Conservation (phyloP, 768 basidiomycete species). For the Daedaleopsis nitida region DNA sequence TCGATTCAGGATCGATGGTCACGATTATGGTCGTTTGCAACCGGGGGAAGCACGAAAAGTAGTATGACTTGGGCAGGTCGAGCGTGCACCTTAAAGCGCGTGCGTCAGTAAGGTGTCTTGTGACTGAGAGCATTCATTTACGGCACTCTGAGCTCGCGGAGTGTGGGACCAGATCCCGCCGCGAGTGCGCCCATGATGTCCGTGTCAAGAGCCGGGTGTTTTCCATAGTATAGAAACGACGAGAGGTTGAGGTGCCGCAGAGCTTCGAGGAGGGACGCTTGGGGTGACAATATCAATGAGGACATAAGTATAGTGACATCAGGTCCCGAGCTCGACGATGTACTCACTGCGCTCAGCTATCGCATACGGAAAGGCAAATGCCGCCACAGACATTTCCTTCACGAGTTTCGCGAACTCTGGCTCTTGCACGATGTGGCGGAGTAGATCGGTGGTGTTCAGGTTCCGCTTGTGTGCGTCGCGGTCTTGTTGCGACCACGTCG, state of each 20-base stretch:
- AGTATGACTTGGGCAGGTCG: neutral
- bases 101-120: neutral
- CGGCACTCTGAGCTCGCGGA: neutral
- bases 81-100: neutral
- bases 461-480: neutral
- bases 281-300: neutral
- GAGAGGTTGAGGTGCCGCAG: neutral
- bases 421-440: neutral
- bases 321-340: neutral
- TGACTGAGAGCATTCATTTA: neutral
- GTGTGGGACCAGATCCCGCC: neutral
- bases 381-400: neutral
- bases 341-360: neutral
- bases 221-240: neutral
- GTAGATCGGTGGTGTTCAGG: neutral
- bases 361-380: neutral
- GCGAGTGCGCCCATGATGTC: neutral
- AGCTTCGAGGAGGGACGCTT: neutral
- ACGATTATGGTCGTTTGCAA: too few species aligned
- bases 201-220: neutral
- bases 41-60: too few species aligned
- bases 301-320: neutral
- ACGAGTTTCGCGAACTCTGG: neutral
- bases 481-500: neutral
- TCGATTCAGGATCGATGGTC: too few species aligned